phyloP scores from a whole-genome alignment of 345 rosid genomes.

The Iberis pinnata region DNA sequence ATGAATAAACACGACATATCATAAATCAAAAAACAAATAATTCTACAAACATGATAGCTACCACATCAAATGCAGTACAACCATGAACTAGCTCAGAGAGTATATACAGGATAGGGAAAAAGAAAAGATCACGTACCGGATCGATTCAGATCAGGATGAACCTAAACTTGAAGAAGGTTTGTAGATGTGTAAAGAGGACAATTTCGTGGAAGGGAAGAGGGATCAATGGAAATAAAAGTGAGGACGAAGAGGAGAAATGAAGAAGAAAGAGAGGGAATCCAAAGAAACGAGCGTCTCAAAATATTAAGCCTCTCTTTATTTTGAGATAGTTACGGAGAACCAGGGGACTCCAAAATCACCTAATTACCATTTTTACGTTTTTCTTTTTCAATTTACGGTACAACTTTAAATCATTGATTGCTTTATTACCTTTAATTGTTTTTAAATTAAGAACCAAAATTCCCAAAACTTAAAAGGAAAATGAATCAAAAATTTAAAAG shows the following conservation, averaged over 20 bases:
- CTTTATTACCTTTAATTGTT: no score
- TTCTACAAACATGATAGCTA: not conserved
- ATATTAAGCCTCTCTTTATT: not conserved
- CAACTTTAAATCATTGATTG: no score
- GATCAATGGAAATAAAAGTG: conserved; percentile 14
- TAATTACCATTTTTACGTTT: not conserved
- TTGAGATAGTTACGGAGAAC: conserved; percentile 32
- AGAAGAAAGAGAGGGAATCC: conserved; percentile 11
- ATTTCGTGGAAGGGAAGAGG: not conserved
- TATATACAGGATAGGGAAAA: not conserved
- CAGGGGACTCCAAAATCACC: not conserved
- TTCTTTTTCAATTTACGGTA: not conserved
- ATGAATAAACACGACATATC: not conserved
- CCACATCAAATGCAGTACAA: not conserved
- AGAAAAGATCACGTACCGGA: conserved; percentile 11
- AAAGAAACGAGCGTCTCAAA: conserved; percentile 24
- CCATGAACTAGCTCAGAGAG: conserved; percentile 1
- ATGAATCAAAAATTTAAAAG: no score
- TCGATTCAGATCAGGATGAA: conserved; percentile 15
- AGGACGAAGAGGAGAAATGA: conserved; percentile 9
- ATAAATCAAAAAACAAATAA: no score
- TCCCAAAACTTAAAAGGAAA: no score
- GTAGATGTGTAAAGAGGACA: conserved; percentile 6
- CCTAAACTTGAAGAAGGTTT: not conserved
- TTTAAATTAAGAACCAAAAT: not conserved